phyloP scores from a whole-genome alignment of 2,329 filamentous ascomycete genomes.

The Ascosphaera apis region DNA sequence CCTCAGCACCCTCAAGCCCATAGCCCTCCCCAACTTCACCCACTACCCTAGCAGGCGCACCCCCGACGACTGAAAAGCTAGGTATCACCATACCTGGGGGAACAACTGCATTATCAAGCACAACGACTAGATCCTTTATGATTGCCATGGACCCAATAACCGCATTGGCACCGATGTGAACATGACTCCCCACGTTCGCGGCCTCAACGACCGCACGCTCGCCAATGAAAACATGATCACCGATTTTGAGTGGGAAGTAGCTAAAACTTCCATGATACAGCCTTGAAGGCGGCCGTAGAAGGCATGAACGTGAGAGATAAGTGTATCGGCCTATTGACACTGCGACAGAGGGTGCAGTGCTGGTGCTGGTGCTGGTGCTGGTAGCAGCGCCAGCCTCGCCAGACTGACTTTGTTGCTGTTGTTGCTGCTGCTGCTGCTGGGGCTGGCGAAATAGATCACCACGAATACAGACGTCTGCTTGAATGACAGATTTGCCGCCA shows the following conservation, averaged over 20 bases:
- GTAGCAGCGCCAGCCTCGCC: slow-evolving; percentile 6
- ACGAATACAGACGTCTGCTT: slow-evolving; percentile 81
- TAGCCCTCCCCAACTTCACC: slow-evolving; percentile 42
- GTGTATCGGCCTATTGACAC: slow-evolving; percentile 83
- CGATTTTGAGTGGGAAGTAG: slow-evolving; percentile 71
- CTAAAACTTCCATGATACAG: slow-evolving; percentile 44
- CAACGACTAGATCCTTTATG: slow-evolving; percentile 77
- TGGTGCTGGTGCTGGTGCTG: slow-evolving; percentile 9
- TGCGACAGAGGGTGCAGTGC: slow-evolving; percentile 21
- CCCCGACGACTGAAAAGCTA: slow-evolving; percentile 77
- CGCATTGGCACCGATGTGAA: slow-evolving; percentile 57
- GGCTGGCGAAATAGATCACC: slow-evolving; percentile 54
- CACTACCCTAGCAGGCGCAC: slow-evolving; percentile 54
- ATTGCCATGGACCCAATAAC: slow-evolving; percentile 72
- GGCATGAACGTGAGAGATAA: slow-evolving; percentile 56
- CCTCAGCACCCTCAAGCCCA: slow-evolving; percentile 22
- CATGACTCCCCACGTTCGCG: slow-evolving; percentile 61
- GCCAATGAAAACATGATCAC: slow-evolving; percentile 84
- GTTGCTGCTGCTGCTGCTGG: slow-evolving; percentile 15
- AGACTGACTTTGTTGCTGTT: slow-evolving; percentile 1
- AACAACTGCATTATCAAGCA: slow-evolving; percentile 65
- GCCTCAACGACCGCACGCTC: slow-evolving; percentile 55
- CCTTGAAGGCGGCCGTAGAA: slow-evolving; percentile 62
- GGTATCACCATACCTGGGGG: slow-evolving; percentile 79
- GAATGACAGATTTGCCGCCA: slow-evolving; percentile 85